phyloP scores from a whole-genome alignment of 2,329 filamentous ascomycete species.

The Thelonectria rubi region DNA sequence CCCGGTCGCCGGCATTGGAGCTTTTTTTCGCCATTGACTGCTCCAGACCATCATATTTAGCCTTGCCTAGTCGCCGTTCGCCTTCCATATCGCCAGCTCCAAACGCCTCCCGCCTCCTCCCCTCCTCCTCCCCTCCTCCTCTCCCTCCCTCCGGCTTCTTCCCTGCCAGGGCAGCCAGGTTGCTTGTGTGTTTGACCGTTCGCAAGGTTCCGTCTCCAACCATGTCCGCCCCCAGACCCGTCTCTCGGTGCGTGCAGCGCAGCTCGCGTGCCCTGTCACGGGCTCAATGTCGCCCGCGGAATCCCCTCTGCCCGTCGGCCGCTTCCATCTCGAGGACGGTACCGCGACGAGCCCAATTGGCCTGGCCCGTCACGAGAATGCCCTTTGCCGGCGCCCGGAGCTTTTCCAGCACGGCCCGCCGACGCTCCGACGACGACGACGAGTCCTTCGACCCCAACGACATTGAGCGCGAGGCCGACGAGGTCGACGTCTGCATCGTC shows the following conservation, averaged over 20 bases:
- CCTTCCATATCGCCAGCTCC: slow-evolving; percentile 11
- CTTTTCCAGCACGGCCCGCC: slow-evolving; percentile 49
- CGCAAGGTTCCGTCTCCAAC: slow-evolving; percentile 18
- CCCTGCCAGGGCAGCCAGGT: background rate
- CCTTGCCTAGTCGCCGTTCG: slow-evolving; percentile 4
- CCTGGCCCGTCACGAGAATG: slow-evolving; percentile 32
- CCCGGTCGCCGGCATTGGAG: slow-evolving; percentile 23
- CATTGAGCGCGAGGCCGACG: slow-evolving; percentile 87
- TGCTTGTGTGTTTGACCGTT: slow-evolving; percentile 20
- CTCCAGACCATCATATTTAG: slow-evolving; percentile 15
- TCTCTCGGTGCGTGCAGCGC: slow-evolving; percentile 53
- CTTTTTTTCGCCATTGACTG: slow-evolving; percentile 29
- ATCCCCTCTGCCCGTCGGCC: slow-evolving; percentile 36
- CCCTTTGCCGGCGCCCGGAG: slow-evolving; percentile 40
- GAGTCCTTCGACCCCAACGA: slow-evolving; percentile 71
- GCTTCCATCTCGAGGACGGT: slow-evolving; percentile 27
- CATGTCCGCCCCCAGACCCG: slow-evolving; percentile 51
- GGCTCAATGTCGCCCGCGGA: slow-evolving; percentile 42
- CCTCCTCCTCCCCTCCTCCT: slow-evolving; percentile 4
- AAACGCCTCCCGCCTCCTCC: background rate
- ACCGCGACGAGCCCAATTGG: slow-evolving; percentile 26
- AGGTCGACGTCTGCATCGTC: slow-evolving; percentile 97
- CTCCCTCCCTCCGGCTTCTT: background rate
- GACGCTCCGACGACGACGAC: slow-evolving; percentile 41
- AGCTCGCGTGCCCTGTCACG: slow-evolving; percentile 47